Conservation (phyloP, 73 alveolate species). For the Paramecium octaurelia region DNA sequence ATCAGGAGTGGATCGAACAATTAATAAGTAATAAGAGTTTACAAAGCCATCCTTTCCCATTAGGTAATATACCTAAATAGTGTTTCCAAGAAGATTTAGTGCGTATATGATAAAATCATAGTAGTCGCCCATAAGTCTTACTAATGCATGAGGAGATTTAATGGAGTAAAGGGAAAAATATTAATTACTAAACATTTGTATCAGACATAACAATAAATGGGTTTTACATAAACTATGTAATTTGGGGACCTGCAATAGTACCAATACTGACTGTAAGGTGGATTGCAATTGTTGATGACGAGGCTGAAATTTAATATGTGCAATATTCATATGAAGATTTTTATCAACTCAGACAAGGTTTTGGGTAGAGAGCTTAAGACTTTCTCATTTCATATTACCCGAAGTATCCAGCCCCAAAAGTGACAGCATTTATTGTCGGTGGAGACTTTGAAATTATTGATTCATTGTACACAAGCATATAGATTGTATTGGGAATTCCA, state of each 20-base stretch:
- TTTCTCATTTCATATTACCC: not conserved
- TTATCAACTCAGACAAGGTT: not conserved
- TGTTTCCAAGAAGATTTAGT: constrained; percentile 12
- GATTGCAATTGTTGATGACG: constrained; percentile 1
- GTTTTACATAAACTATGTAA: constrained; percentile 11
- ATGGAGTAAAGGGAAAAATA: constrained; percentile 26
- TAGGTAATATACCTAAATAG: not conserved
- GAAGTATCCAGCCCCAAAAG: constrained; percentile 24
- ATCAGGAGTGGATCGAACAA: not conserved
- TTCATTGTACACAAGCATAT: not conserved
- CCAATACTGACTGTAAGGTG: constrained; percentile 10
- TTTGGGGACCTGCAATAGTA: constrained; percentile 21
- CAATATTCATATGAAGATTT: constrained; percentile 11
- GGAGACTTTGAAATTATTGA: constrained; percentile 5
- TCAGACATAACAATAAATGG: constrained; percentile 25
- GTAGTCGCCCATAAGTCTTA: constrained; percentile 33
- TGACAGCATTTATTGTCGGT: constrained; percentile 32
- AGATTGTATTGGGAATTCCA: not conserved
- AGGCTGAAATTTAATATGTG: constrained; percentile 38
- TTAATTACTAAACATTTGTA: not conserved
- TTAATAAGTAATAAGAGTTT: not conserved
- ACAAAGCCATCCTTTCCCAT: constrained; percentile 11
- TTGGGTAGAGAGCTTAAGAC: constrained; percentile 14
- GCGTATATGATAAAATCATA: not conserved
- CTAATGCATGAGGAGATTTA: constrained; percentile 31